Conservation (phyloP, 257 asterid species). For the Ophiorrhiza pumila region DNA sequence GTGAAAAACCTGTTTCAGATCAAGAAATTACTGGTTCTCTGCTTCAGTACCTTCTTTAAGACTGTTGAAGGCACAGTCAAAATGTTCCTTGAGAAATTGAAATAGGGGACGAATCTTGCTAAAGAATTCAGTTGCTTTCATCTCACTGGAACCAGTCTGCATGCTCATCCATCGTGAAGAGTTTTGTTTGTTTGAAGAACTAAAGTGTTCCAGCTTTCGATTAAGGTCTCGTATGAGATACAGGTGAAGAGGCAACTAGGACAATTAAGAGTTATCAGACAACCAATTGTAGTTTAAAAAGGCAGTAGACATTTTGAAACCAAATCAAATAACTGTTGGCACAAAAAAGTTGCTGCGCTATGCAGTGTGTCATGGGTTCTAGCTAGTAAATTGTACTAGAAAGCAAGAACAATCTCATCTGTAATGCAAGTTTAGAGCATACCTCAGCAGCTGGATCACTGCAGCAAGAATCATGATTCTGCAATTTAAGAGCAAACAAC, state of each 20-base stretch:
- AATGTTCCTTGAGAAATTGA: constrained; percentile 54
- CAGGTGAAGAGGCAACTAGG: constrained; percentile 73
- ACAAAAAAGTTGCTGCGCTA: background rate
- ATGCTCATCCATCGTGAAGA: constrained; percentile 34
- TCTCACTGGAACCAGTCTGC: constrained; percentile 41
- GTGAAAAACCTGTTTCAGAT: constrained; percentile 12
- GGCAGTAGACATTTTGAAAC: background rate
- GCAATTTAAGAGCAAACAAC: constrained; percentile 24
- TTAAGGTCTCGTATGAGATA: constrained; percentile 74
- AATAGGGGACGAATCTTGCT: constrained; percentile 49
- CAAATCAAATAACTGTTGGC: constrained; percentile 13
- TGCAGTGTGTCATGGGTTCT: background rate
- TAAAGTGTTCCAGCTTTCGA: constrained; percentile 56
- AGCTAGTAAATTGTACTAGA: background rate
- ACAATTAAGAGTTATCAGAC: constrained; percentile 20
- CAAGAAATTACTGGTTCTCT: constrained; percentile 16
- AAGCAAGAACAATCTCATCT: too few relatives aligned
- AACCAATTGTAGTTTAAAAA: background rate
- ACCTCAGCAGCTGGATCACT: constrained; percentile 78
- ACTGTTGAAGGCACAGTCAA: constrained; percentile 49
- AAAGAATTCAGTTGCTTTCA: constrained; percentile 41
- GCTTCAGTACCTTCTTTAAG: constrained; percentile 55
- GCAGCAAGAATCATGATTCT: constrained; percentile 71
- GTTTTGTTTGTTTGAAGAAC: constrained; percentile 50
- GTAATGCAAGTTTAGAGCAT: constrained; percentile 1